Base-by-base conservation (phyloP, 495 filamentous ascomycete species). In the Neurospora sp. region DNA sequence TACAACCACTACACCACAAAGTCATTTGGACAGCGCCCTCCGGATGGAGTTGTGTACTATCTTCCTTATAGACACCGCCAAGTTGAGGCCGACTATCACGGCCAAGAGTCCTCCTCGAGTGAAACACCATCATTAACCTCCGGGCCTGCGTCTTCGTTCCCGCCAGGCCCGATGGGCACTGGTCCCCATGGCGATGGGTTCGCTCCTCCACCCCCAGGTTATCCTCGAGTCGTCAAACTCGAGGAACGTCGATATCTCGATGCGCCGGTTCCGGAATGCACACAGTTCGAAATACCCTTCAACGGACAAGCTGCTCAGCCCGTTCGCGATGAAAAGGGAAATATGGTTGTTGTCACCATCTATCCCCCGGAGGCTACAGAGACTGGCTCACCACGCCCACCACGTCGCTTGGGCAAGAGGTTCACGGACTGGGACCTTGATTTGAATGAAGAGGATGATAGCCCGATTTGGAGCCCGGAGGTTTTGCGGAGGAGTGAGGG, bases 161-260 rank as follows among this genome's bases (percentile, higher is more conserved):
- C 61, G 39, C 73, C 48, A 71, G 76, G 69, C 70, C 77, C 22
- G 9, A 71, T 35, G 42, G 77, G 72, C 1, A 69, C 76, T 10
- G 74, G 76, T 20, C 74, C 75, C 44, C 72, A 71, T 4, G 73
- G 70, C 40, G 69, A 72, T 35, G 41, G 68, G 38, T 76, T 74
- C 68, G 27, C 68, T 4, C 69, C 72, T 4, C 75, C 74, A 0
- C 76, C 74, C 0, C 75, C 79, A 1, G 74, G 85, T 18, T 96
- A 92, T 77, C 92, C 93, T 1, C 88, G 88, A 42, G 85, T 91
- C 45, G 84, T 97, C 76, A 96, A 96, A 80, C 85, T 96, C 40
- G 89, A 93, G 78, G 94, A 97, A 80, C 89, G 89, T 44, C 87
- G 93, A n/a, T 74, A 89, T 79, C 75, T 84, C 71, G 73, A 74